A percentile compares a stretch with the other conserved stretches of the same genome.
phyloP scores from a whole-genome alignment of 306 rosid genomes.

The Malus sieversii region DNA sequence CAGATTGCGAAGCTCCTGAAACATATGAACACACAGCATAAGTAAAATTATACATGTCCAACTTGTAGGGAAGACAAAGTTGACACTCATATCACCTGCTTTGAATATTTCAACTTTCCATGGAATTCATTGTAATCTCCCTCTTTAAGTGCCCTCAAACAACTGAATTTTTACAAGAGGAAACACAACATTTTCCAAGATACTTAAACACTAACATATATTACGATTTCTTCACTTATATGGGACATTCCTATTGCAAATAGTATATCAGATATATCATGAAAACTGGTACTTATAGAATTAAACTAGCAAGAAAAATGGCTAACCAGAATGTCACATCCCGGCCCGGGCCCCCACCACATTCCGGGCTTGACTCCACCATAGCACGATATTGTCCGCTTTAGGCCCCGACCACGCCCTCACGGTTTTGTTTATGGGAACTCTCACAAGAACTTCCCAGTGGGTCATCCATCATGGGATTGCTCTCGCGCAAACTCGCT shows the following conservation, averaged over 20 bases:
- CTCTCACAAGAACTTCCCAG: too few relatives aligned
- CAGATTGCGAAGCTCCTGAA: slow-evolving; percentile 68
- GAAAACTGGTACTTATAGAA: not conserved
- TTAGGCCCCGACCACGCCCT: too few relatives aligned
- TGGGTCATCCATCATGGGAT: too few relatives aligned
- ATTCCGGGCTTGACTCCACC: too few relatives aligned
- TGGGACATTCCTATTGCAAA: slow-evolving; percentile 45
- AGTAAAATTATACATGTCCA: slow-evolving; percentile 13
- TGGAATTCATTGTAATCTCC: slow-evolving; percentile 61
- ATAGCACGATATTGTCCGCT: too few relatives aligned
- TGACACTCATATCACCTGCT: slow-evolving; percentile 58
- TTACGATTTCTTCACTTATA: not conserved
- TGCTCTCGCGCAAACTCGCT: too few relatives aligned
- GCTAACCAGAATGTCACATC: not conserved
- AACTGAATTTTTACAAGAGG: slow-evolving; percentile 33
- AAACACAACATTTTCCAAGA: slow-evolving; percentile 5
- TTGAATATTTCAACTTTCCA: slow-evolving; percentile 48
- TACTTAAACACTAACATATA: not conserved
- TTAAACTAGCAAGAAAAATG: not conserved
- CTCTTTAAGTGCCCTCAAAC: slow-evolving; percentile 82
- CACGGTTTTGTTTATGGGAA: too few relatives aligned
- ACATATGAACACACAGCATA: slow-evolving; percentile 9
- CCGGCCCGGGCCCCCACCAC: too few relatives aligned
- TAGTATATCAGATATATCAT: not conserved
- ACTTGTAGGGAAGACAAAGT: slow-evolving; percentile 5